Conservation (phyloP, 306 rosid species). For the Sicyos baderoa region DNA sequence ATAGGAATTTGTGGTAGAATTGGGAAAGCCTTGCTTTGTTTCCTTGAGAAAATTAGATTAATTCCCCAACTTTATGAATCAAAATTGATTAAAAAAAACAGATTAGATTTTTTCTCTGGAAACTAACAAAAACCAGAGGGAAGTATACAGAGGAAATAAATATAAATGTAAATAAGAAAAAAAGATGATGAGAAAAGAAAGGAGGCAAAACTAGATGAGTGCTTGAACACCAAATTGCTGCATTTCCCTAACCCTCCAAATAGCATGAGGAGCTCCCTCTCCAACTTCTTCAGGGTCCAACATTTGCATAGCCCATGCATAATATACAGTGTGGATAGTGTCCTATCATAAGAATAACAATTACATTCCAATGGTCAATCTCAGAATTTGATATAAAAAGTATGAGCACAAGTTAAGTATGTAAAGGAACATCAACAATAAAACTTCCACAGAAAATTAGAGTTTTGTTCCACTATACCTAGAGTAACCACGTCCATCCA, state of each 20-base stretch:
- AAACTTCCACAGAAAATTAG: too few relatives aligned
- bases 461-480: too few relatives aligned
- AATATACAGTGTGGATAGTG: constrained; percentile 71
- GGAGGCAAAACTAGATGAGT: constrained; percentile 43
- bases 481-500: too few relatives aligned
- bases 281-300: constrained; percentile 63
- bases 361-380: neutral
- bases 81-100: neutral
- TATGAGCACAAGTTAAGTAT: too few relatives aligned
- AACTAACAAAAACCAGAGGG: constrained; percentile 17
- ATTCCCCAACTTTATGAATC: constrained; percentile 4
- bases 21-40: neutral
- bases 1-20: neutral
- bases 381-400: neutral
- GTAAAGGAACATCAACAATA: too few relatives aligned
- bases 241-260: constrained; percentile 87
- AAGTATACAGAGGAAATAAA: neutral
- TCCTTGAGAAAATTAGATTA: neutral
- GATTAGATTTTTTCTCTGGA: constrained; percentile 8
- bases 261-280: constrained; percentile 52
- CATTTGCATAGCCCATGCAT: constrained; percentile 82
- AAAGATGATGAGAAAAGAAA: neutral
- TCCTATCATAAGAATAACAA: constrained; percentile 31
- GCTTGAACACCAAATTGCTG: constrained; percentile 64
- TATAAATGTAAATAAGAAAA: neutral